phyloP scores from a whole-genome alignment of 2,329 filamentous ascomycete genomes.

The Huntiella abstrusa region DNA sequence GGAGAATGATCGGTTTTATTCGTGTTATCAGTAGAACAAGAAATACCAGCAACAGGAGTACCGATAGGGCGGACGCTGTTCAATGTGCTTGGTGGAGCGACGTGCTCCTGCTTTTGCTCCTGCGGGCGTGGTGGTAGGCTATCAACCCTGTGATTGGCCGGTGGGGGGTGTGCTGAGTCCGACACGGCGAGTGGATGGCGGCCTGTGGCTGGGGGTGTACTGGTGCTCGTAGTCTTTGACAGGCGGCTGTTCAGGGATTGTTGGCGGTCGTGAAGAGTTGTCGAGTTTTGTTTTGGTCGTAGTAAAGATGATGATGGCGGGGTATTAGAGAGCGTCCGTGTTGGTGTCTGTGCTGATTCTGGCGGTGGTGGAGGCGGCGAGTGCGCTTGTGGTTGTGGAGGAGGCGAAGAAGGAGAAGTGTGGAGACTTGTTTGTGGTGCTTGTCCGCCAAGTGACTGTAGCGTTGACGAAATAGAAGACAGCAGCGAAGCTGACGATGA shows the following conservation, averaged over 20 bases:
- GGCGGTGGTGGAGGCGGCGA: not conserved
- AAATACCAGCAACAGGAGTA: not conserved
- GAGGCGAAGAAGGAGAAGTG: not conserved
- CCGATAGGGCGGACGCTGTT: not conserved
- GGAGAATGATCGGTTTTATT: conserved; percentile 26
- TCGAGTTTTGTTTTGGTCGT: no score
- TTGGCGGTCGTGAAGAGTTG: no score
- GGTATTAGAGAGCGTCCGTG: not conserved
- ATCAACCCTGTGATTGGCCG: not conserved
- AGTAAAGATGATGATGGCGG: no score
- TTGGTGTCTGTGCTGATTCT: conserved; percentile 1
- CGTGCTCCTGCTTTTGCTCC: not conserved
- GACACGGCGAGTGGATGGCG: not conserved
- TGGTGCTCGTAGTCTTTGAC: no score
- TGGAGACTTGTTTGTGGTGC: not conserved
- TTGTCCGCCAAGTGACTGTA: conserved; percentile 4
- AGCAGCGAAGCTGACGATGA: conserved; percentile 2
- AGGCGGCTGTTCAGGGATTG: no score
- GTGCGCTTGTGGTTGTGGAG: not conserved
- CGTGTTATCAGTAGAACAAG: not conserved
- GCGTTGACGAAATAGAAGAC: conserved; percentile 4
- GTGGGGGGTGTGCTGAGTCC: not conserved
- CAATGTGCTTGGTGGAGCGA: not conserved
- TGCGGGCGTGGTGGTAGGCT: conserved; percentile 1
- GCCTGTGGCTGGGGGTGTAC: not conserved